Conservation (phyloP, 768 basidiomycete species). For the Dioszegia aurantiaca region DNA sequence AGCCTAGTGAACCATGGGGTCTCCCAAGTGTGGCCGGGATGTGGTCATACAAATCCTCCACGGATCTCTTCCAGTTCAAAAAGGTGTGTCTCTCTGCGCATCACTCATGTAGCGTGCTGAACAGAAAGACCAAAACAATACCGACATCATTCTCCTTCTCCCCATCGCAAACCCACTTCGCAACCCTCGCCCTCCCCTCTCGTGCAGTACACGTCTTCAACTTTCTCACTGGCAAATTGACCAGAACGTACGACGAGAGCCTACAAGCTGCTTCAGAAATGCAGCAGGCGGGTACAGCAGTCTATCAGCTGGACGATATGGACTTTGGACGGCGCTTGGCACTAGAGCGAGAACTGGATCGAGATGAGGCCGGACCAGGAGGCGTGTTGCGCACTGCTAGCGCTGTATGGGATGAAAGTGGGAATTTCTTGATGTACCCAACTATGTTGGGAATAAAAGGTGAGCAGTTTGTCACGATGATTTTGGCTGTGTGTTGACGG, state of each 20-base stretch:
- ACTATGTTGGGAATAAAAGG: conserved; percentile 94
- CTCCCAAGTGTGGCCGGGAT: conserved; percentile 72
- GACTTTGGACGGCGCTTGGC: conserved; percentile 97
- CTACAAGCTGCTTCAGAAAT: conserved; percentile 91
- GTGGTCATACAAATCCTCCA: conserved; percentile 87
- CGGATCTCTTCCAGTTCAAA: conserved; percentile 95
- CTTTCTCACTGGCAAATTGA: conserved; percentile 82
- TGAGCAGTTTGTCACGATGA: too few relatives aligned
- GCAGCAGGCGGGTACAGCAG: conserved; percentile 95
- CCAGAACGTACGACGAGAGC: conserved; percentile 92
- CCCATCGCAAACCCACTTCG: conserved; percentile 82
- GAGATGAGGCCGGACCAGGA: conserved; percentile 58
- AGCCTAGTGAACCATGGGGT: conserved; percentile 81
- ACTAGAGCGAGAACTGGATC: conserved; percentile 82
- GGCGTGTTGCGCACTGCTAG: conserved; percentile 64
- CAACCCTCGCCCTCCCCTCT: conserved; percentile 84
- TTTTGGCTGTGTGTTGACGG: too few relatives aligned
- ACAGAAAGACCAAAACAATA: conserved; percentile 73
- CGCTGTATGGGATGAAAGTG: conserved; percentile 96
- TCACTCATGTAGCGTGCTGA: conserved; percentile 2
- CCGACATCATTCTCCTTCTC: conserved; percentile 91
- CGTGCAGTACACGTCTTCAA: conserved; percentile 91
- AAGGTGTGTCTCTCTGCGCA: background rate
- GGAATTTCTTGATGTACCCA: conserved; percentile 89
- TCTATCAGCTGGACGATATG: conserved; percentile 94